phyloP scores from a whole-genome alignment of 257 asterid species.

The Fraxinus quadrangulata region DNA sequence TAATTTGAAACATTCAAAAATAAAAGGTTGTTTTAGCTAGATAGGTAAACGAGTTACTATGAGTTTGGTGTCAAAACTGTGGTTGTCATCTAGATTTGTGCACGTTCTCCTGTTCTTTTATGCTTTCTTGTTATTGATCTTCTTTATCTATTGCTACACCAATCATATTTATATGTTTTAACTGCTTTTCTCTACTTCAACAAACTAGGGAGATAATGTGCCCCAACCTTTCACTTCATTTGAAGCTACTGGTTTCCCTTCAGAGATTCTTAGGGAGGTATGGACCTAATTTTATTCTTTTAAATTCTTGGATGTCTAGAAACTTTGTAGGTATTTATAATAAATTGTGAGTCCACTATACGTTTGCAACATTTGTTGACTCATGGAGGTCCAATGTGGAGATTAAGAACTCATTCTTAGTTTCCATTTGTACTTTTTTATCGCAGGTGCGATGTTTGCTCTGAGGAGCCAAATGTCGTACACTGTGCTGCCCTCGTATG shows the following conservation, averaged over 20 bases:
- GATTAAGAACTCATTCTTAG: conserved; percentile 54
- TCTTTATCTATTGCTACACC: neutral
- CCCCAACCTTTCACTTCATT: conserved; percentile 79
- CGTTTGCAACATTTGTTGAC: conserved; percentile 36
- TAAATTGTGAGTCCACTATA: conserved; percentile 24
- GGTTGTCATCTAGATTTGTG: neutral
- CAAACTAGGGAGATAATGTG: conserved; percentile 74
- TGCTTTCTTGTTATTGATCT: neutral
- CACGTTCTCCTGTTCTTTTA: neutral
- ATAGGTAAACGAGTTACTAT: neutral
- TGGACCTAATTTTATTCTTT: conserved; percentile 26
- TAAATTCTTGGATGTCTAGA: conserved; percentile 22
- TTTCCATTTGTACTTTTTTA: conserved; percentile 66
- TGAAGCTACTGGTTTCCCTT: conserved; percentile 77
- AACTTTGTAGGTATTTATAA: conserved; percentile 24
- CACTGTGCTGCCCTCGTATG: conserved; percentile 70
- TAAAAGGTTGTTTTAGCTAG: neutral
- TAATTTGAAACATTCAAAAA: neutral
- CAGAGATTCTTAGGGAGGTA: conserved; percentile 96
- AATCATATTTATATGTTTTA: conserved; percentile 25
- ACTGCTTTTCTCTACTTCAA: conserved; percentile 19
- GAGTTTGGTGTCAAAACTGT: neutral
- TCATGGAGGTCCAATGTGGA: conserved; percentile 49
- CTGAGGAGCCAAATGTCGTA: conserved; percentile 99
- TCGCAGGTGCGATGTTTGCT: conserved; percentile 99